phyloP scores from a whole-genome alignment of 2,329 filamentous ascomycete species.

The Zelopaecilomyces penicillatus region DNA sequence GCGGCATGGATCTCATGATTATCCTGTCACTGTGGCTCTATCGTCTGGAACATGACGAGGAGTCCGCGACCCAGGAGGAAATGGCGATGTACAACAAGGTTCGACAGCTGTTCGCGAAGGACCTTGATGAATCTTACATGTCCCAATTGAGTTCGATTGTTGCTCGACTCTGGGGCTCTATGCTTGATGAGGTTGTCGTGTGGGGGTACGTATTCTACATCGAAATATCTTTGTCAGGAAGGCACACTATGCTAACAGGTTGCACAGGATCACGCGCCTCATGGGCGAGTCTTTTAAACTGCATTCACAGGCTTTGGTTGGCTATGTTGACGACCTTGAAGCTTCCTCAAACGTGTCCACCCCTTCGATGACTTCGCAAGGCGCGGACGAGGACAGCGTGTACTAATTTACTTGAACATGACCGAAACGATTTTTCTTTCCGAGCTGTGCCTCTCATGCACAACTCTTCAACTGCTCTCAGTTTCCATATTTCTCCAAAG shows the following conservation, averaged over 20 bases:
- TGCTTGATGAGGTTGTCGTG: constrained; percentile 97
- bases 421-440: constrained; percentile 38
- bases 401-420: constrained; percentile 48
- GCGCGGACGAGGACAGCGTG: constrained; percentile 63
- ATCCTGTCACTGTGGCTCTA: constrained; percentile 97
- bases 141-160: constrained; percentile 90
- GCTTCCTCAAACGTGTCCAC: constrained; percentile 61
- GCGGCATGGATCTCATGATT: constrained; percentile 94
- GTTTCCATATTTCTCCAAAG: constrained; percentile 14
- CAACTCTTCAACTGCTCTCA: constrained; percentile 1
- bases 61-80: constrained; percentile 78
- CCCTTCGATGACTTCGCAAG: constrained; percentile 64
- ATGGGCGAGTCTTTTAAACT: constrained; percentile 98
- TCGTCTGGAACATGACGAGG: constrained; percentile 97
- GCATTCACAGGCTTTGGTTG: constrained; percentile 86
- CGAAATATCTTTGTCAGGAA: not conserved
- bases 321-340: constrained; percentile 81
- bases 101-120: constrained; percentile 81
- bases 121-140: constrained; percentile 73
- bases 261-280: constrained; percentile 70
- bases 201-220: constrained; percentile 73
- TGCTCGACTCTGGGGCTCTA: constrained; percentile 90
- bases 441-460: constrained; percentile 12
- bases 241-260: constrained; percentile 13
- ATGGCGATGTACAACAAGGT: constrained; percentile 87